Percentiles rank a stretch among this genome's conserved stretches.
These are phyloP conservation scores for Leptoxyphium fumago DNA, from an alignment of 2,329 filamentous ascomycete genomes.

Conservation along the genomic window DNA sequence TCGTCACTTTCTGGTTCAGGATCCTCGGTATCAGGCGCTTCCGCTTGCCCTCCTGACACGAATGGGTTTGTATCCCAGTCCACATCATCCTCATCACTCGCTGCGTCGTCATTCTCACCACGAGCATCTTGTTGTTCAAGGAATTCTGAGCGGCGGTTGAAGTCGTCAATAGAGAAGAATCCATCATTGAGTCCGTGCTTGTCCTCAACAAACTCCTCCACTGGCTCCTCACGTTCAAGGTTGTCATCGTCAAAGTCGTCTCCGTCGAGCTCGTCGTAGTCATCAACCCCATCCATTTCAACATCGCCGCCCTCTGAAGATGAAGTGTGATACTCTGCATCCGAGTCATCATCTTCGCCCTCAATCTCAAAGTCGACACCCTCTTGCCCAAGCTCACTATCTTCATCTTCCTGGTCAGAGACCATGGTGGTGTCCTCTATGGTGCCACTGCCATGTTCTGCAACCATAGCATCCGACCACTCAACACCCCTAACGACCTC, in stretches of 20 bases:
- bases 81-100: conserved; percentile 71
- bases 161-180: conserved; percentile 95
- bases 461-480: conserved; percentile 15
- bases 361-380: conserved; percentile 22
- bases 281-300: conserved; percentile 21
- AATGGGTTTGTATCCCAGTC: conserved; percentile 77
- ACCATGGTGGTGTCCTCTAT: neutral
- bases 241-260: conserved; percentile 25
- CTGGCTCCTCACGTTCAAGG: conserved; percentile 33
- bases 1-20: conserved; percentile 44
- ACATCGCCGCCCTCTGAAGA: conserved; percentile 26
- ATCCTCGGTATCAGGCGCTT: conserved; percentile 16
- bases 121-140: conserved; percentile 73
- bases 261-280: conserved; percentile 17
- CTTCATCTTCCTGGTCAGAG: conserved; percentile 8
- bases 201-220: conserved; percentile 51
- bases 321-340: conserved; percentile 4
- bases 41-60: conserved; percentile 23
- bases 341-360: conserved; percentile 19
- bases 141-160: conserved; percentile 85
- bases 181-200: conserved; percentile 83
- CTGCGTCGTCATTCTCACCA: conserved; percentile 60
- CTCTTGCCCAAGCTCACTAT: conserved; percentile 20
- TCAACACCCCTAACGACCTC: conserved; percentile 38
- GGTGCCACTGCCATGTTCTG: neutral